These are phyloP conservation scores for Tricholoma matsutake DNA, from an alignment of 768 basidiomycete species.

Conservation along the genomic window DNA sequence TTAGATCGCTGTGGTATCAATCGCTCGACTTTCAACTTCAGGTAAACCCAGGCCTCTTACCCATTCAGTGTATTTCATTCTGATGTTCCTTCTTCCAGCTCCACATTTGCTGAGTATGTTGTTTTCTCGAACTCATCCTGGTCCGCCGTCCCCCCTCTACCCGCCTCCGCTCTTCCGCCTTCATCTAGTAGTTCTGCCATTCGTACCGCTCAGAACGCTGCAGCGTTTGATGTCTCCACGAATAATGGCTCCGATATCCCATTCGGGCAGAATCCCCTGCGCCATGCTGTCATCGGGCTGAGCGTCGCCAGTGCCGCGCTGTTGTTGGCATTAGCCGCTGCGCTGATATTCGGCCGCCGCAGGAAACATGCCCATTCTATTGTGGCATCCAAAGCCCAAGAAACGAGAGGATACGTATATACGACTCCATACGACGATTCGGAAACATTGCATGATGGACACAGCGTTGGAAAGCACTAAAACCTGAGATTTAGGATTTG, in stretches of 20 bases:
- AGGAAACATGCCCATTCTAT: not conserved
- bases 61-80: not conserved
- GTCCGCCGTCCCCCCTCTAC: not conserved
- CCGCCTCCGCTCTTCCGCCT: not conserved
- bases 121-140: not conserved
- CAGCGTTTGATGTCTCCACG: not conserved
- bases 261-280: not conserved
- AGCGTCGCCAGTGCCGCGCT: not conserved
- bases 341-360: not conserved
- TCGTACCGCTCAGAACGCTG: not conserved
- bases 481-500: not conserved
- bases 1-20: not conserved
- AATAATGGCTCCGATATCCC: not conserved
- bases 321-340: not conserved
- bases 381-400: not conserved
- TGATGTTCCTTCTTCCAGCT: not conserved
- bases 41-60: not conserved
- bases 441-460: not conserved
- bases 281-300: not conserved
- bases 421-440: not conserved
- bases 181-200: not conserved
- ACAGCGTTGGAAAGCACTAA: not conserved
- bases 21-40: not conserved
- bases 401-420: not conserved
- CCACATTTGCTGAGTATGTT: not conserved